Evolutionary conservation across 2,329 filamentous ascomycete species (phyloP), one percentile per base, ranked within the genome.

Genomic region (Knufia petricola): DNA sequence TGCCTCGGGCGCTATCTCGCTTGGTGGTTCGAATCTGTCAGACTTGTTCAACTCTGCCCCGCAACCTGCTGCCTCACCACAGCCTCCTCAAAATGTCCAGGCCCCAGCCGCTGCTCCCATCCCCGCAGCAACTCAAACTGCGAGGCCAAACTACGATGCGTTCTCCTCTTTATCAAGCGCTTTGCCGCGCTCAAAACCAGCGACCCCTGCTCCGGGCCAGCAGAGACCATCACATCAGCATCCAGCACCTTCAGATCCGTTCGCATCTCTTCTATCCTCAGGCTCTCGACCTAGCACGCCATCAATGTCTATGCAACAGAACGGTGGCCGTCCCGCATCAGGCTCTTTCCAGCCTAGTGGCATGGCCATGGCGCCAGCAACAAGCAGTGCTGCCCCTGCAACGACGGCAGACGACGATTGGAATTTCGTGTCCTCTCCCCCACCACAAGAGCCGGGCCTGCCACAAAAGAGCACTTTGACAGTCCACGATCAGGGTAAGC

Each of bases 351-450:
- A 42, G 45, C 28, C 47, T 54, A 49, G 46, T 26, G 31, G 48
- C 17, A 20, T 36, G 6, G 36, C 52, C 20, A 20, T 50, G 21
- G 20, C 50, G 30, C 60, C 43, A 52, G 52, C 30, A 40, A 59
- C 17, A 49, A 51, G 37, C 47, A 57, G 24, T 15, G 50, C 62
- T 36, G 53, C 63, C 3, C 51, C 51, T 37, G 46, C 48, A 26
- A 34, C 59, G 39, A 60, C 56, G 59, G 79, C 85, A 39, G 90
- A 95, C 44, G 90, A 96, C 55, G 90, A 96, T 61, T 96, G 90
- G 89, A 85, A 81, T 20, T 96, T 96, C 64, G 81, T 86, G 2
- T 96, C 90, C 0, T 83, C 90, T 0, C 73, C 95, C 12, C 90
- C 90, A 2, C 74, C 78, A 50, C 20, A 28, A 49, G 24, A 41